Evolutionary conservation across 169 alveolate species (phyloP).

Genomic region (Plasmodium billcollinsi): DNA sequence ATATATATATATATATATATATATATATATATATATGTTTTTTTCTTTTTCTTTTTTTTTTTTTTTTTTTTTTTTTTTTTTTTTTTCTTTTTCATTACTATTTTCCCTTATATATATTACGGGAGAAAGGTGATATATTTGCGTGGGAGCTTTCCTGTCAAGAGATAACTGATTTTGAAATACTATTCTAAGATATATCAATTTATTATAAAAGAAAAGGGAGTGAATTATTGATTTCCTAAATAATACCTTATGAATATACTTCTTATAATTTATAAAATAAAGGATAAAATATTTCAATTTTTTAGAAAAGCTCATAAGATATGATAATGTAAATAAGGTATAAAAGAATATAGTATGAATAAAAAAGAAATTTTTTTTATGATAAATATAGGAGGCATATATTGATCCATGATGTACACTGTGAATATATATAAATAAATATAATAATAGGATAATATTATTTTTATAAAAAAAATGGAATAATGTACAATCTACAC

Average conservation of each 20-base stretch:
- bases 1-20: no score
- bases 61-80: no score
- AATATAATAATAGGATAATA: conserved; percentile 36
- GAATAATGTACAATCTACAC: conserved; percentile 74
- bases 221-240: conserved; percentile 65
- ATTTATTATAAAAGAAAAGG: conserved; percentile 49
- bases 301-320: conserved; percentile 71
- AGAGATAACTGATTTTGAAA: conserved; percentile 63
- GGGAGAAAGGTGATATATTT: conserved; percentile 64
- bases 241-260: conserved; percentile 61
- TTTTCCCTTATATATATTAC: conserved; percentile 54
- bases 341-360: conserved; percentile 73
- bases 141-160: conserved; percentile 9
- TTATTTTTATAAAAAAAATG: conserved; percentile 72
- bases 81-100: background rate
- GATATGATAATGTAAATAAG: conserved; percentile 50
- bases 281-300: conserved; percentile 67
- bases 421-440: conserved; percentile 61
- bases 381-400: conserved; percentile 71
- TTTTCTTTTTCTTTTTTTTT: no score
- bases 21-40: no score
- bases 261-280: conserved; percentile 70
- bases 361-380: conserved; percentile 25
- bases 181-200: conserved; percentile 51
- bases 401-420: conserved; percentile 74